Conservation (phyloP, 495 filamentous ascomycete species). For the Staphylotrichum longicolle region DNA sequence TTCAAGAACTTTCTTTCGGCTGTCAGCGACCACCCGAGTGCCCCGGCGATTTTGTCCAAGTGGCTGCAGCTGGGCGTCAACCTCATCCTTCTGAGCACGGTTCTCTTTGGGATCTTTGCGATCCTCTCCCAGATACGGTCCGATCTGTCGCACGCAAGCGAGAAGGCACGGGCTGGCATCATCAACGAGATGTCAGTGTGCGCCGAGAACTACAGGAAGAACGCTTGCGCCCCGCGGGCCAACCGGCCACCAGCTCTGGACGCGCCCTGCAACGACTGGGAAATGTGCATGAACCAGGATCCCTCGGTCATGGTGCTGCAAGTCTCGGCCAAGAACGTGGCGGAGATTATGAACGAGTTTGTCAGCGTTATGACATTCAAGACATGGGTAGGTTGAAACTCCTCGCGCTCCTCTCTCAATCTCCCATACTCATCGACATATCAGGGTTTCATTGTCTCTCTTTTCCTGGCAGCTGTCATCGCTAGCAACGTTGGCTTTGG, state of each 20-base stretch:
- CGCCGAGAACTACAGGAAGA: constrained; percentile 64
- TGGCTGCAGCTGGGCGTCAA: constrained; percentile 84
- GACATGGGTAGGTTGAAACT: constrained; percentile 61
- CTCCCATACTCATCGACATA: constrained; percentile 25
- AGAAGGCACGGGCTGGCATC: constrained; percentile 61
- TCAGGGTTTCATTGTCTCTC: constrained; percentile 52
- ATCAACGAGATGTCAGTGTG: constrained; percentile 71
- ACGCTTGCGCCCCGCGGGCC: constrained; percentile 60
- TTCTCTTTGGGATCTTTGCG: constrained; percentile 68
- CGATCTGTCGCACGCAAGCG: constrained; percentile 71
- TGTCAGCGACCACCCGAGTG: constrained; percentile 73
- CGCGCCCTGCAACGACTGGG: constrained; percentile 72
- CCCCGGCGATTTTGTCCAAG: constrained; percentile 82
- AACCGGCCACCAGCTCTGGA: constrained; percentile 70
- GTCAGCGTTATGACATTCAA: constrained; percentile 46
- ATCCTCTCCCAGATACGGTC: constrained; percentile 67
- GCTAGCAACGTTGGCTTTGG: constrained; percentile 58
- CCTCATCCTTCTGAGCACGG: constrained; percentile 61
- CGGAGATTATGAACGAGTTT: constrained; percentile 49
- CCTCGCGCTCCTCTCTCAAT: constrained; percentile 7
- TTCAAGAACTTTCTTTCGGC: constrained; percentile 62
- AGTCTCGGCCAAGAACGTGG: constrained; percentile 43
- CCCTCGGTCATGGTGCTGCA: constrained; percentile 41
- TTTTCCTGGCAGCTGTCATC: constrained; percentile 55
- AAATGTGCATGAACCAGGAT: constrained; percentile 73